Percentiles rank a stretch among this genome's conserved stretches.
Evolutionary conservation across 2,329 filamentous ascomycete genomes (phyloP).

Genomic region (Arthrinium phaeospermum): DNA sequence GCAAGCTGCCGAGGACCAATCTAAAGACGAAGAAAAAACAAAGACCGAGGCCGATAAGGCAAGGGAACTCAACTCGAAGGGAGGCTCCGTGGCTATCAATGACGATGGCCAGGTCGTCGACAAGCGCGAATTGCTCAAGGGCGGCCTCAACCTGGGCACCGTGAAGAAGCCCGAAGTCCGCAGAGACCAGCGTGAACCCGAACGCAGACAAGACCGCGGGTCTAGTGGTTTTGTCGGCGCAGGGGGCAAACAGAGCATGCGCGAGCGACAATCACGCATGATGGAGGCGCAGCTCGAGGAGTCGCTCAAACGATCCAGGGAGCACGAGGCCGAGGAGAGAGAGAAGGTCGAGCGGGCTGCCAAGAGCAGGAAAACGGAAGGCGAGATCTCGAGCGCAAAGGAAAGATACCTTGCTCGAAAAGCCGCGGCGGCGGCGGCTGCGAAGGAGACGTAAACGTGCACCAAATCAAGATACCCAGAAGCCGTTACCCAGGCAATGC

Average conservation of each 20-base stretch:
- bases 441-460: slow-evolving; percentile 46
- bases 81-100: slow-evolving; percentile 70
- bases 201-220: slow-evolving; percentile 37
- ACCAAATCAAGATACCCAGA: slow-evolving; percentile 15
- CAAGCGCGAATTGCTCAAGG: slow-evolving; percentile 78
- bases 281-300: slow-evolving; percentile 78
- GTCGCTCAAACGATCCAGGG: slow-evolving; percentile 72
- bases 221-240: slow-evolving; percentile 45
- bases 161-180: slow-evolving; percentile 61
- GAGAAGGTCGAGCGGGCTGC: slow-evolving; percentile 66
- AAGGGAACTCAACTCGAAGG: slow-evolving; percentile 68
- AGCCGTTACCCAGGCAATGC: slow-evolving; percentile 11
- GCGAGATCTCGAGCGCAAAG: slow-evolving; percentile 77
- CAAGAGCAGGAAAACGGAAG: slow-evolving; percentile 80
- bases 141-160: slow-evolving; percentile 74
- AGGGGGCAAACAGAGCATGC: slow-evolving; percentile 67
- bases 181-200: slow-evolving; percentile 37
- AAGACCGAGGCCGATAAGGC: slow-evolving; percentile 70
- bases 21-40: slow-evolving; percentile 47
- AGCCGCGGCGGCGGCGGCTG: slow-evolving; percentile 74
- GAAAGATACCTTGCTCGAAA: slow-evolving; percentile 83
- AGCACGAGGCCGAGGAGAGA: slow-evolving; percentile 70
- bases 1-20: slow-evolving; percentile 37
- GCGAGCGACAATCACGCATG: slow-evolving; percentile 80
- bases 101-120: slow-evolving; percentile 85